Evolutionary conservation across 129 eudicot genomes (phyloP).

Genomic region (Cynara cardunculus): DNA sequence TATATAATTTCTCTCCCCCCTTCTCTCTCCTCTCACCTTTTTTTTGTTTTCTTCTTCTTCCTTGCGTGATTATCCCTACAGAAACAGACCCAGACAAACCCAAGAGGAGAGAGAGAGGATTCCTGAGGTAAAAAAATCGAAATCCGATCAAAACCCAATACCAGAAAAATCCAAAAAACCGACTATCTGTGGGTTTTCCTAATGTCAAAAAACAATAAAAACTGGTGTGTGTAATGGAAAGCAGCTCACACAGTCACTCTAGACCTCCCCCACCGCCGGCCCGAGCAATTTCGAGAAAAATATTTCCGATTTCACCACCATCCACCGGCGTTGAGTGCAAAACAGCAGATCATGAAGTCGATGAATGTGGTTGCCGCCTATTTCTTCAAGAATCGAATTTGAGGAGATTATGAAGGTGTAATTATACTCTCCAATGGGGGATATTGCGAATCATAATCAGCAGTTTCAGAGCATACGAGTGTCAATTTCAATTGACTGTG

Average conservation of each 20-base stretch:
- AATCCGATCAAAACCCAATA: constrained; percentile 23
- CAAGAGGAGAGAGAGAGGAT: background rate
- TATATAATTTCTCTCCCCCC: background rate
- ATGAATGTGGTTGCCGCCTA: background rate
- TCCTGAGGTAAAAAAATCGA: background rate
- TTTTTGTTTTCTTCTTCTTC: constrained; percentile 20
- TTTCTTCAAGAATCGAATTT: background rate
- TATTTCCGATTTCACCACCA: background rate
- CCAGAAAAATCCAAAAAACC: constrained; percentile 22
- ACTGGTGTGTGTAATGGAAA: background rate
- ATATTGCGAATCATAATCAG: constrained; percentile 2
- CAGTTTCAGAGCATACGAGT: background rate
- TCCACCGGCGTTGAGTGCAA: background rate
- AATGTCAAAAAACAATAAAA: background rate
- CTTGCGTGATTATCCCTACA: constrained; percentile 21
- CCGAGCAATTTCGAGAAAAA: background rate
- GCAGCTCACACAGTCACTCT: constrained; percentile 4
- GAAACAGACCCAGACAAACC: constrained; percentile 9
- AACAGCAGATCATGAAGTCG: constrained; percentile 9
- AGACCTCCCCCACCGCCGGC: background rate
- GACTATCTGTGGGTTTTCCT: constrained; percentile 21
- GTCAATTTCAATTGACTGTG: constrained; percentile 19
- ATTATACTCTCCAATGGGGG: background rate
- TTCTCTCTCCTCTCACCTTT: constrained; percentile 19
- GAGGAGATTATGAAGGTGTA: background rate